Evolutionary conservation across 345 rosid genomes (phyloP).

Genomic region (Raphanus sativus): DNA sequence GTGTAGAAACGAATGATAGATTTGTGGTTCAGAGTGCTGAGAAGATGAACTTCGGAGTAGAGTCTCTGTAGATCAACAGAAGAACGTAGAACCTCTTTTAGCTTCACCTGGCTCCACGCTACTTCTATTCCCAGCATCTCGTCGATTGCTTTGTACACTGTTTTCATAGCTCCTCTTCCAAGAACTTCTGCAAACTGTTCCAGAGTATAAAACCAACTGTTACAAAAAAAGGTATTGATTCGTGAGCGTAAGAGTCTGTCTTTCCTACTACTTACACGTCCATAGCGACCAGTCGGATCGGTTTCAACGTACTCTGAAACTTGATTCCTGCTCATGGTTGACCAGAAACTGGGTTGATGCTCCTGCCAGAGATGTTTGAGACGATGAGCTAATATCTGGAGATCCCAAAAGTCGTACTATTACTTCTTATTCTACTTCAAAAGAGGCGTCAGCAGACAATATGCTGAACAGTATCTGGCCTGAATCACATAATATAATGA

Average conservation of each 20-base stretch:
- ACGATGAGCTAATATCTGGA: conserved; percentile 5
- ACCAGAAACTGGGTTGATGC: conserved; percentile 26
- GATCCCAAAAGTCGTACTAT: conserved; percentile 28
- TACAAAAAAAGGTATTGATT: conserved; percentile 19
- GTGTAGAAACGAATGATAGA: conserved; percentile 70
- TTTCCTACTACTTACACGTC: conserved; percentile 66
- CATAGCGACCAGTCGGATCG: conserved; percentile 88
- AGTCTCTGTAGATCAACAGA: conserved; percentile 75
- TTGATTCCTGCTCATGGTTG: conserved; percentile 36
- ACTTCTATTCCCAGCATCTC: conserved; percentile 75
- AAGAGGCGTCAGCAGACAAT: conserved; percentile 27
- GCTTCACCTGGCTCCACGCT: conserved; percentile 80
- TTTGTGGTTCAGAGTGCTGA: conserved; percentile 63
- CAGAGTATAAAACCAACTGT: conserved; percentile 18
- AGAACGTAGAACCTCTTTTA: conserved; percentile 54
- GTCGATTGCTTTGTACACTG: conserved; percentile 79
- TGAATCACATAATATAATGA: conserved; percentile 10
- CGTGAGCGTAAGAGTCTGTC: neutral
- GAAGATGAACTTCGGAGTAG: conserved; percentile 88
- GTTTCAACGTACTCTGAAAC: conserved; percentile 64
- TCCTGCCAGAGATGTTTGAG: conserved; percentile 12
- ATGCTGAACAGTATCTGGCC: conserved; percentile 34
- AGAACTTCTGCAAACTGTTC: conserved; percentile 64
- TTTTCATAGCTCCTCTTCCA: conserved; percentile 85
- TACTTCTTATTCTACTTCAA: conserved; percentile 20